A percentile compares a stretch with the other conserved stretches of the same genome.
Conservation (phyloP, 345 rosid genomes). For the Heritiera littoralis region DNA sequence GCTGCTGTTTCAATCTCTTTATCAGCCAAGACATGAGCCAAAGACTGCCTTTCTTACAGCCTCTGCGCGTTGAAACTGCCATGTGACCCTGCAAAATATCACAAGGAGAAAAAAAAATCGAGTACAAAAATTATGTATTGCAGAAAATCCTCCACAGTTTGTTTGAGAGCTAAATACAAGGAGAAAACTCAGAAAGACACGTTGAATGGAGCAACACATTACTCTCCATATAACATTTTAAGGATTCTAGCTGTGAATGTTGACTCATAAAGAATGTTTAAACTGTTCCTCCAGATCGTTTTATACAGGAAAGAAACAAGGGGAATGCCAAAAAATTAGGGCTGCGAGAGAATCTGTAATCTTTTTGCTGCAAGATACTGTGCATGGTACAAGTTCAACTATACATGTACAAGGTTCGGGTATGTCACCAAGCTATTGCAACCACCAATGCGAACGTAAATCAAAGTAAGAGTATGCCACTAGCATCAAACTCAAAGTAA, state of each 20-base stretch:
- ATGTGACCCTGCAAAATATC: constrained; percentile 35
- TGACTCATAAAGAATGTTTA: constrained; percentile 10
- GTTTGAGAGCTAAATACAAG: background rate
- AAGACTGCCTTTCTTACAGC: background rate
- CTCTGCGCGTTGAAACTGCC: constrained; percentile 15
- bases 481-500: constrained; percentile 32
- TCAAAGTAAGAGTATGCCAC: constrained; percentile 36
- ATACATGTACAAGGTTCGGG: constrained; percentile 50
- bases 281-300: constrained; percentile 9
- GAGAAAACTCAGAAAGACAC: background rate
- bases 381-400: constrained; percentile 52
- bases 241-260: background rate
- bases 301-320: constrained; percentile 21
- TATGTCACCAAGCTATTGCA: constrained; percentile 29
- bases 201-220: background rate
- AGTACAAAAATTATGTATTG: background rate
- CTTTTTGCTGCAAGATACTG: constrained; percentile 30
- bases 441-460: constrained; percentile 29
- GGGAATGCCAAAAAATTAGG: constrained; percentile 16
- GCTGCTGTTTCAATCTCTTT: constrained; percentile 13
- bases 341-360: constrained; percentile 24
- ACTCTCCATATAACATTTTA: background rate
- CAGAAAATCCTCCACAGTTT: background rate
- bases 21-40: background rate
- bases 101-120: constrained; percentile 20